Evolutionary conservation across 2,329 filamentous ascomycete species (phyloP), one percentile per base, ranked within the genome.

Genomic region (Akanthomyces uredinophilus): DNA sequence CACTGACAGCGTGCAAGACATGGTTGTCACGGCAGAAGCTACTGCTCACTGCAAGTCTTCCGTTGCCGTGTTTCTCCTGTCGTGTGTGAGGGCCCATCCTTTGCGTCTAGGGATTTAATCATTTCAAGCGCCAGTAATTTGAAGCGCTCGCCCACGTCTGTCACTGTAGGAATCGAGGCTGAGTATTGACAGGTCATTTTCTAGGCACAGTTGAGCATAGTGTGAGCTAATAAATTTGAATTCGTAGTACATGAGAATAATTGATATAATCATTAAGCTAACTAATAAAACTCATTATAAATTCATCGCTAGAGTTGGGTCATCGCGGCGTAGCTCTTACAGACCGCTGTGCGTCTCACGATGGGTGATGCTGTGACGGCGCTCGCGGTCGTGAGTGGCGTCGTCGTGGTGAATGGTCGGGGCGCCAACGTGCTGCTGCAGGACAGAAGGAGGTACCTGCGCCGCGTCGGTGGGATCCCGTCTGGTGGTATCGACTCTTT

Each of bases 371-470:
- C 78, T 79, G 67, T 85, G 78, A 39, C 83, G 73, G 43, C 77
- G 73, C 35, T 73, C 74, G 1, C 77, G 80, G 14, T 78, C 74
- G 58, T 84, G 78, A 0, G 58, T 41, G 5, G 68, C 65, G 44
- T 83, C 77, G 1, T 71, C 76, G 58, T 84, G 81, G 51, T 74
- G 72, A n/a, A 82, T 69, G 1, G 68, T 59, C 0, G 82, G 79
- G 1, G 72, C 74, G 2, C 81, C 82, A 43, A 83, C 64, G 51
- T 79, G 75, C 67, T 79, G 72, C 54, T 74, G 73, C 63, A 86
- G 51, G 0, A 81, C 78, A 2, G 83, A 85, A 5, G 83, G 83
- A 1, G 83, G 82, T 0, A 85, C 83, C 68, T 86, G 82, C 0
- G 83, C 74, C 1, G 83, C 83, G 64, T 86, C 83, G 20, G 77